Conservation (phyloP, 108 stramenopile species). For the Mayamaea pseudoterrestris region DNA sequence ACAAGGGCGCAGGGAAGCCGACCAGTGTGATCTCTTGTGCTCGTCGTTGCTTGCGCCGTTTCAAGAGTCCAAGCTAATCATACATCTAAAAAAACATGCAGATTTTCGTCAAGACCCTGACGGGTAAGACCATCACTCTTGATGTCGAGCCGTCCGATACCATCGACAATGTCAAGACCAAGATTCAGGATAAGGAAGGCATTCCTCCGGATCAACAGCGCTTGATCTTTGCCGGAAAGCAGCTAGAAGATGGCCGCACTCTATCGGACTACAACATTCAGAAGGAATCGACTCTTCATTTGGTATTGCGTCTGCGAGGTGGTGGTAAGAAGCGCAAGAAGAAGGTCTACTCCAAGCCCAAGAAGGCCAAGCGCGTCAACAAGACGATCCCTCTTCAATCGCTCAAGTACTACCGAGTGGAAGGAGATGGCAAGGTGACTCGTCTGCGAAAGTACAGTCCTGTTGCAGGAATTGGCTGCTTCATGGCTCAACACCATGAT, state of each 20-base stretch:
- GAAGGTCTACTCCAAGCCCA: conserved; percentile 99
- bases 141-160: conserved; percentile 98
- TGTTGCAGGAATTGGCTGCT: conserved; percentile 93
- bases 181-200: conserved; percentile 96
- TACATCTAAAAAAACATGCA: too few relatives aligned
- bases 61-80: too few relatives aligned
- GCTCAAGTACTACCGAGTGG: conserved; percentile 99
- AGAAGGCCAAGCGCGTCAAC: conserved; percentile 94
- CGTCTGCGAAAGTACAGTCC: conserved; percentile 94
- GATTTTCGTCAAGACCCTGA: conserved; percentile 84
- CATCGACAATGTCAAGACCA: conserved; percentile 91
- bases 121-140: conserved; percentile 95
- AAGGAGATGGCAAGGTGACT: conserved; percentile 94
- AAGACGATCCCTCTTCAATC: conserved; percentile 93
- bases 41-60: too few relatives aligned
- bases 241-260: conserved; percentile 92
- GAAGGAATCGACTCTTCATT: conserved; percentile 92
- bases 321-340: conserved; percentile 97
- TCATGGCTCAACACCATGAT: conserved; percentile 98
- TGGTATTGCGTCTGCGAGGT: conserved; percentile 87
- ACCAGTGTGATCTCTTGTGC: too few relatives aligned
- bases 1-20: too few relatives aligned
- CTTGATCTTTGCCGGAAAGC: conserved; percentile 96
- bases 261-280: conserved; percentile 97
- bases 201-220: conserved; percentile 96